Evolutionary conservation across 2,329 filamentous ascomycete genomes (phyloP), one percentile per base, ranked within the genome.

Genomic region (Penicillium sp.): DNA sequence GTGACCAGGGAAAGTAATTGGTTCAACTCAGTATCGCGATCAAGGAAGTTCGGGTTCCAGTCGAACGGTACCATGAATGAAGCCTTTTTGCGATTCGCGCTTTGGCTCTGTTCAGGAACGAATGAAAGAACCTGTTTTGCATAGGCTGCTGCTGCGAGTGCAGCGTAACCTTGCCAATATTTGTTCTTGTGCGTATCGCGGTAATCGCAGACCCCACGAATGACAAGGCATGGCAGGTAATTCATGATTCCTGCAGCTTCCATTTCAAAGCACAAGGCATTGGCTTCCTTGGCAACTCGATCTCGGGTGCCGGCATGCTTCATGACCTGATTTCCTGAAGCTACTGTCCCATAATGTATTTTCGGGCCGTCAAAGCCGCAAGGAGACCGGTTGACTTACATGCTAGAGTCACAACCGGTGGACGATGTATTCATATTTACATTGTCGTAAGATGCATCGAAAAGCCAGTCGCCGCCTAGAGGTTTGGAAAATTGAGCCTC

Each of bases 211-310:
- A 38, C 13, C 2, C 11, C 35, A 38, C 11, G 35, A 15, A 38
- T 13, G 9, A 38, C 11, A 2, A 13, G 4, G 35, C 35, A 38
- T 19, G 58, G 58, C 7, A 55, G 41, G 15, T n/a, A 29, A 15
- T 61, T 45, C 53, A 56, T 56, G 26, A 61, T 30, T 6, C 59
- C 53, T 7, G 58, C 58, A n/a, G 58, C 51, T 38, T 60, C 52
- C 58, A 38, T 38, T 0, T 15, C 35, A 60, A 56, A 48, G 26
- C 59, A 61, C 17, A 61, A 31, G 26, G 56, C 52, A 4, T 45
- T 35, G 9, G 31, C 7, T 5, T 21, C 23, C 5, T 41, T 7
- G 3, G 47, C 59, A 7, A 55, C 4, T 21, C 30, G 3, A 44
- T 61, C 59, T 23, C 59, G 23, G 3, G 23, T n/a, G n/a, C n/a